Base-by-base conservation (phyloP, 2,329 filamentous ascomycete genomes). In the Penicillium sp. region DNA sequence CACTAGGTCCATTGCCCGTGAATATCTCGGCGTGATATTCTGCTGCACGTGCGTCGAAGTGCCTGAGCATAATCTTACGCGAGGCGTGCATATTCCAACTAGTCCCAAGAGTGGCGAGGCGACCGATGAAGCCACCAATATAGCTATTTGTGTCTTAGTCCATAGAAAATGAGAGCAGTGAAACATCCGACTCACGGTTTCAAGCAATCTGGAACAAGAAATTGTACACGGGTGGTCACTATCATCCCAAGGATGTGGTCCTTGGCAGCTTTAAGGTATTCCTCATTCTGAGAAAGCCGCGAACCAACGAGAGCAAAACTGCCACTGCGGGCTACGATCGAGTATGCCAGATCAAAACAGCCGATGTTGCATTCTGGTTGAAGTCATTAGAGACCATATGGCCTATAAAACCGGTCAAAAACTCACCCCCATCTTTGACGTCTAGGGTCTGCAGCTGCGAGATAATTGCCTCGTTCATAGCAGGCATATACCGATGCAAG, bases 161-260 rank as follows among this genome's bases (percentile, higher is more conserved):
- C 27, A 19, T 9, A 3, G 10, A 8, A 31, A 34, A 15, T 13
- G 11, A 19, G 16, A 5, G 16, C 8, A 52, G 29, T 6, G 11
- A 16, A 10, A 11, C 4, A 52, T 19, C 5, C 13, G 8, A 46
- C 56, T 47, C 38, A 66, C 64, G 48, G 27, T 45, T 66, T 66
- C 31, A 66, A 19, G 7, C 45, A 59, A 48, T 65, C 58, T 13
- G 64, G 62, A 16, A 66, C 38, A 43, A 66, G 50, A 3, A 66
- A 65, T n/a, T 66, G 60, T 8, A 62, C 59, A 2, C 64, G 62
- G 44, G 64, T 58, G 21, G 62, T 65, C 36, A 63, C 50, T 29
- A 66, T 65, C 64, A 66, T 66, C 6, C 64, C 62, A 15, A 66
- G 52, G 1, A 66, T 66, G 52, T 66, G 64, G 19, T 63, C 59